Evolutionary conservation across 768 basidiomycete genomes (phyloP).

Genomic region (Rhizopogon vesiculosus): DNA sequence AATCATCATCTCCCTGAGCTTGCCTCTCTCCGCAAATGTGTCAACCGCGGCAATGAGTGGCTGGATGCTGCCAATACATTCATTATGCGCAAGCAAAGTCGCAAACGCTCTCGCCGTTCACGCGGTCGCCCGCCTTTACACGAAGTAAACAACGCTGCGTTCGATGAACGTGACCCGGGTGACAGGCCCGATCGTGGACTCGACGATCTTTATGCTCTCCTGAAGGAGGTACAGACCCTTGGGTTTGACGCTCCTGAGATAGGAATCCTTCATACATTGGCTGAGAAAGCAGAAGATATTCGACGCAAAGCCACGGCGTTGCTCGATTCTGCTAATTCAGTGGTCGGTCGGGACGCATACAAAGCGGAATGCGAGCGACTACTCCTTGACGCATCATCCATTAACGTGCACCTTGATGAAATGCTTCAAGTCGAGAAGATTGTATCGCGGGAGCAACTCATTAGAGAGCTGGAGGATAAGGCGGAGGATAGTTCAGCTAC

Average conservation of each 20-base stretch:
- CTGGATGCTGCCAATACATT: constrained; percentile 79
- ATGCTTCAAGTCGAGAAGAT: constrained; percentile 74
- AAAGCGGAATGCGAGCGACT: constrained; percentile 69
- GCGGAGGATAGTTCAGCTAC: constrained; percentile 63
- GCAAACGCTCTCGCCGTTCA: constrained; percentile 68
- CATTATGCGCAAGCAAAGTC: constrained; percentile 72
- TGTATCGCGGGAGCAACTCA: constrained; percentile 72
- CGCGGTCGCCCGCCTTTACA: constrained; percentile 47
- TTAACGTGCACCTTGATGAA: constrained; percentile 85
- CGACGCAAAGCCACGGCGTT: constrained; percentile 50
- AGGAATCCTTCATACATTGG: constrained; percentile 44
- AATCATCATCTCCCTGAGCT: constrained; percentile 71
- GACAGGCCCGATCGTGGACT: constrained; percentile 70
- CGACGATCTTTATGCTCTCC: constrained; percentile 63
- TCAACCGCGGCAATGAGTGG: constrained; percentile 81
- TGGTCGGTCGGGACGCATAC: constrained; percentile 49
- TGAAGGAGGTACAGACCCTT: constrained; percentile 69
- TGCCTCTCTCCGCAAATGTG: constrained; percentile 67
- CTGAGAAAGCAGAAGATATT: constrained; percentile 60
- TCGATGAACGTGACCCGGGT: constrained; percentile 44
- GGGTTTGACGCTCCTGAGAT: constrained; percentile 87
- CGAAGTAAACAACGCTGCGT: constrained; percentile 31
- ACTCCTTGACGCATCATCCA: constrained; percentile 61
- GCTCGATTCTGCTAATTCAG: constrained; percentile 37
- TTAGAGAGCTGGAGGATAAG: constrained; percentile 70